Evolutionary conservation across 208 protist genomes (phyloP), one percentile per base, ranked within the genome.

Genomic region (Leishmania tropica): DNA sequence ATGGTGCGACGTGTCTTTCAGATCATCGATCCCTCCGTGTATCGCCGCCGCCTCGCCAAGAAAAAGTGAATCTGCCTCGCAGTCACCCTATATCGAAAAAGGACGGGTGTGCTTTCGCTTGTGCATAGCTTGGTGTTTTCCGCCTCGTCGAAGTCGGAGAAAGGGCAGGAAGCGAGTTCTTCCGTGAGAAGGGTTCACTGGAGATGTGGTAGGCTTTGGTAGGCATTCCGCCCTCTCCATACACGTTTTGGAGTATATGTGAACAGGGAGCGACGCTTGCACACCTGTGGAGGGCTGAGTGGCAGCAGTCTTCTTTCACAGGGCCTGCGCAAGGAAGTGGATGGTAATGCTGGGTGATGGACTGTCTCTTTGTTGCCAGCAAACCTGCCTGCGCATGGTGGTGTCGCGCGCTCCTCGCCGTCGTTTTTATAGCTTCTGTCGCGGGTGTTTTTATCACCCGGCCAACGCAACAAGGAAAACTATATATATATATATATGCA

Each of bases 11-110:
- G 77, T 17, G 24, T 85, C 40, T 85, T 85, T 76, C 51, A 48
- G 5, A 35, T 80, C 4, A 45, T 85, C 35, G 56, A 75, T 60
- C 82, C 82, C 2, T 74, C 77, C 3, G 72, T 76, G 28, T 76
- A 79, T 42, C 82, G 82, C 5, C 82, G 77, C 42, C 82, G 42
- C 24, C 51, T 81, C 31, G 82, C 82, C n/a, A 85, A 85, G 62
- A 79, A 54, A 19, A 85, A 85, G 54, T 85, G 56, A 78, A 78
- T 31, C 13, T 62, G 73, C 31, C 28, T 54, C 37, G 10, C n/a
- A 10, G 5, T 62, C 31, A 40, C 28, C 24, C 0, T 21, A 21
- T 37, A 1, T 17, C 62, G 15, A 8, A 15, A 19, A 35, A 35
- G 7, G 7, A 15, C 5, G 13, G n/a, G 28, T 10, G 45, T 62